phyloP scores from a whole-genome alignment of 1,139 yeast genomes.

The Lodderomyces metapsilosis region DNA sequence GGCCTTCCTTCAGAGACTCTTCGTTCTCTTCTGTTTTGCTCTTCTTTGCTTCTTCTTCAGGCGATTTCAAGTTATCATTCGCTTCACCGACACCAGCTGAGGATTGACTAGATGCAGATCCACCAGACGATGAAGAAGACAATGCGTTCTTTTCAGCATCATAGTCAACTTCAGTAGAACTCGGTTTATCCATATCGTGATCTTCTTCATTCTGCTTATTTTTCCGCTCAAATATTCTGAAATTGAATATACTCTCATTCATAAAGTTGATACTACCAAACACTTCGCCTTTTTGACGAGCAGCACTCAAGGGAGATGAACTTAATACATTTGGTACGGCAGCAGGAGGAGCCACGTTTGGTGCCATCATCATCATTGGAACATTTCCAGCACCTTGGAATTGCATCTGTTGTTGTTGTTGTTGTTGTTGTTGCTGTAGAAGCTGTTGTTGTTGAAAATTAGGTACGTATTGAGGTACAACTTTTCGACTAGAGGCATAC shows the following conservation, averaged over 20 bases:
- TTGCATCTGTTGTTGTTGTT: conserved; percentile 18
- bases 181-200: background rate
- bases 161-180: conserved; percentile 4
- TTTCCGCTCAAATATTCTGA: conserved; percentile 32
- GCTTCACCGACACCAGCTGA: background rate
- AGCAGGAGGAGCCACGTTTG: background rate
- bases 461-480: conserved; percentile 15
- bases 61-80: conserved; percentile 2
- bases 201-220: conserved; percentile 4
- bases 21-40: conserved; percentile 4
- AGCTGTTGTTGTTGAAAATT: conserved; percentile 15
- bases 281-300: conserved; percentile 28
- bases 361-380: background rate
- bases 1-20: no score
- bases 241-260: conserved; percentile 44
- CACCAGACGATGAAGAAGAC: background rate
- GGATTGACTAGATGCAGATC: background rate
- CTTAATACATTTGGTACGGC: background rate
- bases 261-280: conserved; percentile 44
- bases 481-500: conserved; percentile 16
- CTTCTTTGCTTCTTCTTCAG: no score
- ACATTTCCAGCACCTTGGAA: conserved; percentile 10
- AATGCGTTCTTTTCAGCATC: conserved; percentile 7
- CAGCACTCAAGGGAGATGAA: background rate
- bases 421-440: conserved; percentile 19